Evolutionary conservation across 345 rosid genomes (phyloP).

Genomic region (Populus alba): DNA sequence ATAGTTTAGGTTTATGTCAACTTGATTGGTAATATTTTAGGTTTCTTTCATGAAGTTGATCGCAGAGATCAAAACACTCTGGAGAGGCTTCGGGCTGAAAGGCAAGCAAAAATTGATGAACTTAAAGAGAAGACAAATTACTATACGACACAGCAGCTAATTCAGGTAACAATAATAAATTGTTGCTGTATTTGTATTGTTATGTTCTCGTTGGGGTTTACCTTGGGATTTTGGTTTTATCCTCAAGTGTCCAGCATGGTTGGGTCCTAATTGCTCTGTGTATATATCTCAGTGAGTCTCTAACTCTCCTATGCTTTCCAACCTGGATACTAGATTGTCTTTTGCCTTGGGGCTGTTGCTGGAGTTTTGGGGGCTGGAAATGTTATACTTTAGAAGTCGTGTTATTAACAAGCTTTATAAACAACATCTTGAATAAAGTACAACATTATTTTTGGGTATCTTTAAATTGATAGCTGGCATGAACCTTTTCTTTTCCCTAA

Average conservation of each 20-base stretch:
- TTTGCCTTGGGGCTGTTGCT: no score
- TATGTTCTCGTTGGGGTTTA: not conserved
- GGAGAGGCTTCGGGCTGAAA: constrained; percentile 81
- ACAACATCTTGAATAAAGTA: not conserved
- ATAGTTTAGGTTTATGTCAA: no score
- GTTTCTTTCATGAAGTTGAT: constrained; percentile 48
- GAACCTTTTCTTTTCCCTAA: not conserved
- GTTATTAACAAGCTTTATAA: not conserved
- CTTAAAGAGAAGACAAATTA: constrained; percentile 94
- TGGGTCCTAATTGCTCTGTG: no score
- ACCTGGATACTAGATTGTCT: no score
- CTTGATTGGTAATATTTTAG: not conserved
- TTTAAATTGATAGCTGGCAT: not conserved
- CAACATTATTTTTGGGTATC: not conserved
- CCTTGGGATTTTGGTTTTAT: no score
- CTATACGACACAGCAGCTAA: constrained; percentile 86
- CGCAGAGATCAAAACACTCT: constrained; percentile 77
- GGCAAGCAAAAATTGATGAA: constrained; percentile 86
- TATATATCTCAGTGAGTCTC: no score
- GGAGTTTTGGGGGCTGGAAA: no score
- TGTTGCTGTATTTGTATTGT: not conserved
- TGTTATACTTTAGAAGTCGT: not conserved
- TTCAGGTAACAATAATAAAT: constrained; percentile 53
- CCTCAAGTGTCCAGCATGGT: no score
- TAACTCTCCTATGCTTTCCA: no score